phyloP scores from a whole-genome alignment of 202 grass and related monocot species.

The Zoysia matrella region DNA sequence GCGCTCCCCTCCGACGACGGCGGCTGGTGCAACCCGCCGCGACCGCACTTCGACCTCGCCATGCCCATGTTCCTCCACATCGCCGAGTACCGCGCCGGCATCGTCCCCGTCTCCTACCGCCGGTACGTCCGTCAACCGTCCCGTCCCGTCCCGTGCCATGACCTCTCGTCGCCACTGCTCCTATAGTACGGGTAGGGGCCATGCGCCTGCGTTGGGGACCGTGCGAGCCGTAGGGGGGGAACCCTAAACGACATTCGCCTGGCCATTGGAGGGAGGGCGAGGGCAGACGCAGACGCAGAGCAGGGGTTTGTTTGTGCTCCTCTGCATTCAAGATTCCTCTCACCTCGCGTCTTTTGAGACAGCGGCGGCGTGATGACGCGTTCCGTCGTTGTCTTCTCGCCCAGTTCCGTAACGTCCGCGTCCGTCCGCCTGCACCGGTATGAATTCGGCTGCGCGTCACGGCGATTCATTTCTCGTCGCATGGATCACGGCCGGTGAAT shows the following conservation, averaged over 20 bases:
- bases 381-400: background rate
- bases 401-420: background rate
- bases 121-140: constrained; percentile 29
- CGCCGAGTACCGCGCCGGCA: constrained; percentile 82
- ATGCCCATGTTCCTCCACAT: constrained; percentile 87
- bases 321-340: constrained; percentile 15
- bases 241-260: constrained; percentile 40
- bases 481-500: background rate
- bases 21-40: constrained; percentile 77
- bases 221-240: background rate
- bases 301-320: background rate
- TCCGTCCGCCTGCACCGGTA: background rate
- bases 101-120: constrained; percentile 81
- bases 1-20: constrained; percentile 66
- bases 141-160: too few relatives aligned
- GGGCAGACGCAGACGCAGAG: too few relatives aligned
- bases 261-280: constrained; percentile 5
- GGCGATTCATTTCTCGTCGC: constrained; percentile 4
- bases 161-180: background rate
- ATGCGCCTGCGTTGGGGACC: background rate
- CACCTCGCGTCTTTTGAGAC: constrained; percentile 47
- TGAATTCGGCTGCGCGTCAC: background rate
- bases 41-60: constrained; percentile 80
- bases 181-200: background rate
- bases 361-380: background rate